Evolutionary conservation across 176 grass and related monocot species (phyloP).

Genomic region (Saccharum officinarum): DNA sequence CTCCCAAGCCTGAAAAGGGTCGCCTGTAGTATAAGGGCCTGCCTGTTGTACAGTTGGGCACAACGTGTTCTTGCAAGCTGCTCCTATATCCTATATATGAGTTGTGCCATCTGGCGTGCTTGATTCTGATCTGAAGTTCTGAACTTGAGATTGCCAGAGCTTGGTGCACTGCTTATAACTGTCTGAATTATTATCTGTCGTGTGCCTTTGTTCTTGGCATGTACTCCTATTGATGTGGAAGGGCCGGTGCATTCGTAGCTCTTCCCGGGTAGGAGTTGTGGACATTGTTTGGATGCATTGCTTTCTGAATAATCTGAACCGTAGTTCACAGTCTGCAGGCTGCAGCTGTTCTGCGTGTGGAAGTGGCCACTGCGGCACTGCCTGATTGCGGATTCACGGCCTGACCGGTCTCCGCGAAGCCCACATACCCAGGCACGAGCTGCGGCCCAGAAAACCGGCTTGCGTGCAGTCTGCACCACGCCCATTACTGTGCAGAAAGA

Average conservation of each 20-base stretch:
- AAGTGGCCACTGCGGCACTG: too few species aligned
- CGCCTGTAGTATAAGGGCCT: not conserved
- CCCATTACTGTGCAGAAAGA: too few species aligned
- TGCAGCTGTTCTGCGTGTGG: too few species aligned
- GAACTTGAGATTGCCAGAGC: not conserved
- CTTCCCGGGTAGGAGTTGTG: too few species aligned
- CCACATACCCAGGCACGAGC: too few species aligned
- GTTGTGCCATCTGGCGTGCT: not conserved
- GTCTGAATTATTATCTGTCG: not conserved
- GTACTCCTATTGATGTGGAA: not conserved
- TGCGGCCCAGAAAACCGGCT: too few species aligned
- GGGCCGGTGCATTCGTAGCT: not conserved
- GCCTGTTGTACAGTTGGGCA: conserved; percentile 22
- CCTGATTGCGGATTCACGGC: too few species aligned
- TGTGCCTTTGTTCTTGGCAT: not conserved
- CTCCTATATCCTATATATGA: not conserved
- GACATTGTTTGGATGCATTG: not conserved
- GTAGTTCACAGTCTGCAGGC: too few species aligned
- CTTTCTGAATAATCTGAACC: not conserved
- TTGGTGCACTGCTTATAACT: not conserved
- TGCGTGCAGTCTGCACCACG: too few species aligned
- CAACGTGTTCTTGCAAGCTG: not conserved
- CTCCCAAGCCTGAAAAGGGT: not conserved
- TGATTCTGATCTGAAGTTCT: not conserved
- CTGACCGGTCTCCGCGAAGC: too few species aligned